These are phyloP conservation scores for Schizosaccharomyces cryophilus DNA, from an alignment of 805 yeast species.

Conservation along the genomic window DNA sequence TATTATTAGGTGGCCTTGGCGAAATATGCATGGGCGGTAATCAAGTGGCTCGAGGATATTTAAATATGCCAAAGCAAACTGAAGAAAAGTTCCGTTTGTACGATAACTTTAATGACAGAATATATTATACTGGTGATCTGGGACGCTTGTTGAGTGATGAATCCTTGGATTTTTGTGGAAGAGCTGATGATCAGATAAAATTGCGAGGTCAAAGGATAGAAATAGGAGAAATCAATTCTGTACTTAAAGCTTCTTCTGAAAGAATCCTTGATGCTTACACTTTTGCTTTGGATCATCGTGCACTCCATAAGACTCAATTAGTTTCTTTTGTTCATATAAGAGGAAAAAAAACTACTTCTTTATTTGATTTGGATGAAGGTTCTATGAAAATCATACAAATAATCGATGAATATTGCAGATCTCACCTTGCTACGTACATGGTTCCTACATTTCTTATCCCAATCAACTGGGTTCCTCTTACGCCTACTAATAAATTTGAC, in stretches of 20 bases:
- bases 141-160: slow-evolving; percentile 9
- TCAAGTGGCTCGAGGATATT: slow-evolving; percentile 12
- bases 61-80: slow-evolving; percentile 10
- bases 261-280: slow-evolving; percentile 5
- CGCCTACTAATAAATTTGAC: slow-evolving; percentile 10
- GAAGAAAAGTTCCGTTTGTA: slow-evolving; percentile 5
- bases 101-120: slow-evolving; percentile 2
- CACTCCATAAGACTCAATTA: slow-evolving; percentile 7
- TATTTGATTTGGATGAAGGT: background rate
- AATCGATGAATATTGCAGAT: background rate
- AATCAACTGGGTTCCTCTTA: slow-evolving; percentile 7
- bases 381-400: background rate
- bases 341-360: slow-evolving; percentile 1
- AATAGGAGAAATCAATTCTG: slow-evolving; percentile 12
- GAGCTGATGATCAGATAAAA: slow-evolving; percentile 13
- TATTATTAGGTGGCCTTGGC: slow-evolving; percentile 12
- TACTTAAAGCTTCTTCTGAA: slow-evolving; percentile 4
- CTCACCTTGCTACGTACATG: slow-evolving; percentile 9
- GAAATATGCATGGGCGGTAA: slow-evolving; percentile 13
- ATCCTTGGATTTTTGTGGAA: slow-evolving; percentile 12
- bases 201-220: slow-evolving; percentile 15
- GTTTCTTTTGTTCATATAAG: slow-evolving; percentile 5
- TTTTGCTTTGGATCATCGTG: slow-evolving; percentile 5
- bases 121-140: slow-evolving; percentile 12
- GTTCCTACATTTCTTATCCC: slow-evolving; percentile 10